These are phyloP conservation scores for Russula sp. DNA, from an alignment of 768 basidiomycete species.

Conservation along the genomic window DNA sequence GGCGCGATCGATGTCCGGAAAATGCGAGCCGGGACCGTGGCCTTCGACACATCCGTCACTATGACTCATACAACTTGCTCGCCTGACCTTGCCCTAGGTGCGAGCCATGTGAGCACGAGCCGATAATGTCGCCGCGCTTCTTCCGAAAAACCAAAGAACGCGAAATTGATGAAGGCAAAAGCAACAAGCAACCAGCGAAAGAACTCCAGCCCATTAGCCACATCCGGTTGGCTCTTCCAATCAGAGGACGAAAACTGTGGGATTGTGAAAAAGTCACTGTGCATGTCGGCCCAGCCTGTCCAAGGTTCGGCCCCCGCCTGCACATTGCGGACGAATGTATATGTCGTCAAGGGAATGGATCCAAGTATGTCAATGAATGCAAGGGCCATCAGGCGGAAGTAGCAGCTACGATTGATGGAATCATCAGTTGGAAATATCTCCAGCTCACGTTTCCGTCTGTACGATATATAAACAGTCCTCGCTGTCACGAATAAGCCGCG, in stretches of 20 bases:
- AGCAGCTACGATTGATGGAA: conserved; percentile 35
- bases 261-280: conserved; percentile 40
- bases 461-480: conserved; percentile 25
- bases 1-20: too few relatives aligned
- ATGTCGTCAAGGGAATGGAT: not conserved
- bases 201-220: not conserved
- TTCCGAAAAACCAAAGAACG: not conserved
- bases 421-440: conserved; percentile 23
- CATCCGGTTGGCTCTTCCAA: conserved; percentile 30
- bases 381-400: not conserved
- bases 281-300: conserved; percentile 43
- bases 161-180: not conserved
- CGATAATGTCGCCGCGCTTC: not conserved
- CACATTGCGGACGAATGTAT: not conserved
- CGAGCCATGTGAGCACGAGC: not conserved
- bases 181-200: not conserved
- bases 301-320: conserved; percentile 23
- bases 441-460: conserved; percentile 25
- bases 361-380: not conserved
- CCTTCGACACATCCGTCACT: too few relatives aligned
- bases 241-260: conserved; percentile 29
- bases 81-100: not conserved
- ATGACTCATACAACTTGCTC: too few relatives aligned
- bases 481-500: conserved; percentile 15
- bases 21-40: too few relatives aligned